Base-by-base conservation (phyloP, 2,329 filamentous ascomycete genomes). In the Pseudopithomyces chartarum region DNA sequence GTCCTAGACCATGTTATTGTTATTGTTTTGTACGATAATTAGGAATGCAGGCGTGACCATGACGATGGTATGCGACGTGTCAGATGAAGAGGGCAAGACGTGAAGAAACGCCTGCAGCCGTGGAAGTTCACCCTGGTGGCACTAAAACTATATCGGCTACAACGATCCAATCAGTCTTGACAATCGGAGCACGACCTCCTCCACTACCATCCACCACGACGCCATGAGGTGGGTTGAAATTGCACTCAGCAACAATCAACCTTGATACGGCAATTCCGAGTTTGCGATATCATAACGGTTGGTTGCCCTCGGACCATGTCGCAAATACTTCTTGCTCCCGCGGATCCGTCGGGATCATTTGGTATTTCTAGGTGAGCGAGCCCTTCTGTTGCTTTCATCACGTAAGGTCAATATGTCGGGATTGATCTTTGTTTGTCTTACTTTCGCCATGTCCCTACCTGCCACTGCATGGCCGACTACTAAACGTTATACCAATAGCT, bases 401-500 rank as follows among this genome's bases (percentile, higher is more conserved):
- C 29, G 4, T n/a, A 11, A n/a, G 17, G 26, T 10, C 33, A 49
- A 11, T 6, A 42, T 51, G 38, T 38, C 13, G n/a, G 4, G 1
- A 11, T 33, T 33, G n/a, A n/a, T 51, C 10, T 43, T 26, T 8
- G 8, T 26, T 32, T 10, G 15, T 7, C 8, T 42, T 15, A 3
- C 33, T 6, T 10, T 51, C 22, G n/a, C 23, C 4, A 22, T 10
- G n/a, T 15, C n/a, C 2, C 22, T 26, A 33, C 36, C 36, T n/a
- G 38, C 20, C 23, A 34, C n/a, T 6, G 48, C 48, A 33, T 51
- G 48, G 48, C 38, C 48, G 64, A 19, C 44, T 32, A 23, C 44
- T 54, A 49, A 49, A 33, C 33, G 44, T 11, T 43, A 43, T 39
- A 55, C 36, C 6, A 50, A 50, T 38, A 55, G 52, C 45, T 23